phyloP scores from a whole-genome alignment of 768 basidiomycete genomes.

The Suillus clintonianus region DNA sequence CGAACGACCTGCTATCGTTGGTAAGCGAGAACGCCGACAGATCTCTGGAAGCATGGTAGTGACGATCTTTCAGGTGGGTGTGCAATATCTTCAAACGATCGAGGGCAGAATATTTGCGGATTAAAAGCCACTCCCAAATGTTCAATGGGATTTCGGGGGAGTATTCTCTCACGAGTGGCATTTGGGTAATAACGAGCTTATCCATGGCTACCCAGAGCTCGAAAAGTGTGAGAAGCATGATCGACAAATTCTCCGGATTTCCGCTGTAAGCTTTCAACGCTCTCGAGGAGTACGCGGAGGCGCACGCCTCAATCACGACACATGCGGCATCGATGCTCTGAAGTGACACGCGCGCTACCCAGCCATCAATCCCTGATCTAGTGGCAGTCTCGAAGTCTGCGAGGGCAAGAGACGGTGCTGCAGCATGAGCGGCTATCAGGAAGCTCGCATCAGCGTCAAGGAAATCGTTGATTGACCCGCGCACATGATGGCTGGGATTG shows the following conservation, averaged over 20 bases:
- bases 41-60: conserved; percentile 10
- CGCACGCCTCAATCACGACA: conserved; percentile 20
- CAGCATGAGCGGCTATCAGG: no score
- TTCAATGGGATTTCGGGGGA: conserved; percentile 33
- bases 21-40: conserved; percentile 38
- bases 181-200: conserved; percentile 17
- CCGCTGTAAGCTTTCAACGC: conserved; percentile 28
- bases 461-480: no score
- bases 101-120: conserved; percentile 30
- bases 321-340: conserved; percentile 15
- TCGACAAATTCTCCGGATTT: no score
- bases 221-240: no score
- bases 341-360: conserved; percentile 16
- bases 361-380: no score
- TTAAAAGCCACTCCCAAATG: conserved; percentile 29
- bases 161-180: conserved; percentile 31
- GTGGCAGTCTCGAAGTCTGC: no score
- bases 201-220: conserved; percentile 42
- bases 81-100: conserved; percentile 28
- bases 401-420: no score
- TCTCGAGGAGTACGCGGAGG: conserved; percentile 25
- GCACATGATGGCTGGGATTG: no score
- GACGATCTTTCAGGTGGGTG: conserved; percentile 35
- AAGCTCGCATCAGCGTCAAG: no score
- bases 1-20: conserved; percentile 25